phyloP scores from a whole-genome alignment of 257 asterid species.

The Solanum chmielewskii region DNA sequence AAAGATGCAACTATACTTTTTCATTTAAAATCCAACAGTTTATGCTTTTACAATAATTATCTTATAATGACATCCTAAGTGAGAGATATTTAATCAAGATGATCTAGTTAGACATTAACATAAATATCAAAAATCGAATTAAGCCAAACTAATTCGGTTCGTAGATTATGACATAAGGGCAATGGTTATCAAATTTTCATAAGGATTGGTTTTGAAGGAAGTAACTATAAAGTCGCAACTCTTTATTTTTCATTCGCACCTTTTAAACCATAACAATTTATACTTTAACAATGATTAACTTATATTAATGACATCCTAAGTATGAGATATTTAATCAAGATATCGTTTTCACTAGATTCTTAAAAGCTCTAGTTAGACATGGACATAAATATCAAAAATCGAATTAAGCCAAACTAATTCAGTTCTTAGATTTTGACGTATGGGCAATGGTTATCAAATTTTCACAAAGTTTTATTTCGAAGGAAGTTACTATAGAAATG shows the following conservation, averaged over 20 bases:
- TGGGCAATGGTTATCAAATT: background rate
- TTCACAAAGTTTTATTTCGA: no score
- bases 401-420: background rate
- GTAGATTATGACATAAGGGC: background rate
- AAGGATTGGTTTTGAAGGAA: no score
- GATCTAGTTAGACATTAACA: background rate
- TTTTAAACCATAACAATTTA: no score
- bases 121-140: no score
- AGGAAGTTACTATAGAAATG: no score
- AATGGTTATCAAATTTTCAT: background rate
- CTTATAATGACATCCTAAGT: background rate
- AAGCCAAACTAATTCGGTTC: no score
- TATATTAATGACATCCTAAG: background rate
- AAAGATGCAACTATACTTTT: no score
- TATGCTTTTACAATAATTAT: background rate
- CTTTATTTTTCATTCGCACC: rapidly evolving
- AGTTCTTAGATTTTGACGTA: background rate
- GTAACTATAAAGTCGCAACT: no score
- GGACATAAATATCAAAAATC: background rate
- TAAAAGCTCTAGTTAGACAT: background rate
- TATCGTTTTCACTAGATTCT: background rate
- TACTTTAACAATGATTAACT: background rate
- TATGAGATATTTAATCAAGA: background rate
- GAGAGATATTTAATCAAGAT: background rate
- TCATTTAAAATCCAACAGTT: no score